phyloP scores from a whole-genome alignment of 345 rosid genomes.

The Pistacia atlantica region DNA sequence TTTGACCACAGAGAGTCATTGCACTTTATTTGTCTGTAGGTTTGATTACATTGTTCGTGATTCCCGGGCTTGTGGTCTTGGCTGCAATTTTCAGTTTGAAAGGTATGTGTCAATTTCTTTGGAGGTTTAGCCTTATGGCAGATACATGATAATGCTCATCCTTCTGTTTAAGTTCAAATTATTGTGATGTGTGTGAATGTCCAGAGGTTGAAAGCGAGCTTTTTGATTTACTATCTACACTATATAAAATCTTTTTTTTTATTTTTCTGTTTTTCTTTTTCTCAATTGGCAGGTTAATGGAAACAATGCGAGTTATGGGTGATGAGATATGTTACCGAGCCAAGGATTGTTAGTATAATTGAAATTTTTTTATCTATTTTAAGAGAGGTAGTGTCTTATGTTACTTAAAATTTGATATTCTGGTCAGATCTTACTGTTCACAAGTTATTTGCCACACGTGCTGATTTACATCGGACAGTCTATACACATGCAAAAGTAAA shows the following conservation, averaged over 20 bases:
- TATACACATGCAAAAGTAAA: slow-evolving; percentile 78
- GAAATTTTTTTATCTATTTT: not conserved
- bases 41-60: slow-evolving; percentile 76
- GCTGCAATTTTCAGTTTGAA: slow-evolving; percentile 60
- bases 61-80: slow-evolving; percentile 66
- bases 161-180: not conserved
- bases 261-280: not conserved
- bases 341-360: slow-evolving; percentile 59
- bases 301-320: slow-evolving; percentile 63
- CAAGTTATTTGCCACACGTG: slow-evolving; percentile 71
- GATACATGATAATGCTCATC: not conserved
- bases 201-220: not conserved
- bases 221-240: slow-evolving; percentile 3
- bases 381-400: not conserved
- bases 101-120: slow-evolving; percentile 37
- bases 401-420: slow-evolving; percentile 16
- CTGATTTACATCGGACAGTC: slow-evolving; percentile 71
- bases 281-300: slow-evolving; percentile 56
- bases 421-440: slow-evolving; percentile 58
- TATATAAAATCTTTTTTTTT: not conserved
- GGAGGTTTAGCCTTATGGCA: not conserved
- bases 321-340: slow-evolving; percentile 76
- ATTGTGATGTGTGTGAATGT: not conserved
- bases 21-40: slow-evolving; percentile 28
- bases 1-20: slow-evolving; percentile 3